Conservation (phyloP, 2,329 filamentous ascomycete species). For the Fusarium camptoceras region DNA sequence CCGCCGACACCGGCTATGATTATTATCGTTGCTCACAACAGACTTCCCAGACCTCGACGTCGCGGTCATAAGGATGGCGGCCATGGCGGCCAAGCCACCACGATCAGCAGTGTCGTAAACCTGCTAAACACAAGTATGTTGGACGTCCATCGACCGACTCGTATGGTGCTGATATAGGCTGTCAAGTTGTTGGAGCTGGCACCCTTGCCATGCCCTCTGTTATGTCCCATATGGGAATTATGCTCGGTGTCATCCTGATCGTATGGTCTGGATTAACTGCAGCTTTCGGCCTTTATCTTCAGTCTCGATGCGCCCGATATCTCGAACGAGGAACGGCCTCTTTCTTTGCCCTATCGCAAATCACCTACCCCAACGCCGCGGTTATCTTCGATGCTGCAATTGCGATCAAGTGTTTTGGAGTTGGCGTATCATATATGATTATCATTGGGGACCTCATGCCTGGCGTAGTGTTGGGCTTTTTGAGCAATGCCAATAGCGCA, state of each 20-base stretch:
- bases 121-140: conserved; percentile 90
- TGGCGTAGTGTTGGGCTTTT: conserved; percentile 87
- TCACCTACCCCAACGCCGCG: conserved; percentile 96
- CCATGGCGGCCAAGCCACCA: conserved; percentile 79
- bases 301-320: conserved; percentile 92
- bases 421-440: conserved; percentile 96
- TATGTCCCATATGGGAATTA: conserved; percentile 94
- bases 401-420: conserved; percentile 97
- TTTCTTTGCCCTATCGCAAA: conserved; percentile 96
- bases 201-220: conserved; percentile 96
- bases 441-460: conserved; percentile 99
- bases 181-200: conserved; percentile 87
- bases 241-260: conserved; percentile 85
- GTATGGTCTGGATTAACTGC: conserved; percentile 91
- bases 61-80: conserved; percentile 78
- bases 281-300: conserved; percentile 93
- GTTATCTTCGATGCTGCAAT: conserved; percentile 97
- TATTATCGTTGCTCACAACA: conserved; percentile 25
- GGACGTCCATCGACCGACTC: conserved; percentile 16
- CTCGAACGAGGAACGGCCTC: conserved; percentile 88
- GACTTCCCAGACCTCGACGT: conserved; percentile 62
- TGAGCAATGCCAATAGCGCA: conserved; percentile 67
- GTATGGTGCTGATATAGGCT: conserved; percentile 31
- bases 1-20: conserved; percentile 19
- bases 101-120: conserved; percentile 92